Evolutionary conservation across 495 filamentous ascomycete genomes (phyloP).

Genomic region (Tuber brumale): DNA sequence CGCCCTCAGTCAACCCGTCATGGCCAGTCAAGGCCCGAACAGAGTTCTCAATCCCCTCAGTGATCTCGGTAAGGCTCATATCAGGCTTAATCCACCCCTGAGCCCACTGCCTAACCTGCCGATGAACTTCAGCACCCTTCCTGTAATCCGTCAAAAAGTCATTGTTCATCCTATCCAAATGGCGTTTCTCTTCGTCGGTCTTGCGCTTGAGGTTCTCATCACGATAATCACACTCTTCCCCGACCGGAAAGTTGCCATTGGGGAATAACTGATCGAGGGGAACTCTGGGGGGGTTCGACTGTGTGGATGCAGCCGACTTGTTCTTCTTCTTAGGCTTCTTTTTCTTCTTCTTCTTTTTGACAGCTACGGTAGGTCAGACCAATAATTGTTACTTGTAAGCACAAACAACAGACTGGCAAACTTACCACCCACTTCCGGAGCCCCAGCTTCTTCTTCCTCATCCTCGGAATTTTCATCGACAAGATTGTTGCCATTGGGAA

Average conservation of each 20-base stretch:
- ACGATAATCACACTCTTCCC: slow-evolving; percentile 69
- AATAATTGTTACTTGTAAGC: slow-evolving; percentile 5
- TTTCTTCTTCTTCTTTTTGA: slow-evolving; percentile 67
- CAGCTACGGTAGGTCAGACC: slow-evolving; percentile 2
- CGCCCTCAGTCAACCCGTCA: slow-evolving; percentile 69
- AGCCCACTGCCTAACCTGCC: slow-evolving; percentile 78
- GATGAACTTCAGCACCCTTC: slow-evolving; percentile 78
- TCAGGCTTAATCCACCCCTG: slow-evolving; percentile 77
- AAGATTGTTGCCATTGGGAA: slow-evolving; percentile 5
- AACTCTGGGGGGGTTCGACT: slow-evolving; percentile 72
- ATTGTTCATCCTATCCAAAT: slow-evolving; percentile 73
- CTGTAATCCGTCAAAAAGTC: slow-evolving; percentile 83
- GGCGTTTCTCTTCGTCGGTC: slow-evolving; percentile 80
- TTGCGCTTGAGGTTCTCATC: slow-evolving; percentile 76
- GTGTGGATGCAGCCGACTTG: slow-evolving; percentile 57
- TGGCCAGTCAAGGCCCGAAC: slow-evolving; percentile 74
- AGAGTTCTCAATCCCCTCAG: slow-evolving; percentile 76
- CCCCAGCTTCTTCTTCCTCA: slow-evolving; percentile 45
- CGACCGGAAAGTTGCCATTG: slow-evolving; percentile 65
- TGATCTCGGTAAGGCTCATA: slow-evolving; percentile 70
- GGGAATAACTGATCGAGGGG: slow-evolving; percentile 70
- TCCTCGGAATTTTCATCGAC: slow-evolving; percentile 47
- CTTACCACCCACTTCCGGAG: slow-evolving; percentile 47
- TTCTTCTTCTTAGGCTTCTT: slow-evolving; percentile 72
- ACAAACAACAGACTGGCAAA: slow-evolving; percentile 23